Evolutionary conservation across 1,284 basidiomycete genomes (phyloP).

Genomic region (Sutorius eximius): DNA sequence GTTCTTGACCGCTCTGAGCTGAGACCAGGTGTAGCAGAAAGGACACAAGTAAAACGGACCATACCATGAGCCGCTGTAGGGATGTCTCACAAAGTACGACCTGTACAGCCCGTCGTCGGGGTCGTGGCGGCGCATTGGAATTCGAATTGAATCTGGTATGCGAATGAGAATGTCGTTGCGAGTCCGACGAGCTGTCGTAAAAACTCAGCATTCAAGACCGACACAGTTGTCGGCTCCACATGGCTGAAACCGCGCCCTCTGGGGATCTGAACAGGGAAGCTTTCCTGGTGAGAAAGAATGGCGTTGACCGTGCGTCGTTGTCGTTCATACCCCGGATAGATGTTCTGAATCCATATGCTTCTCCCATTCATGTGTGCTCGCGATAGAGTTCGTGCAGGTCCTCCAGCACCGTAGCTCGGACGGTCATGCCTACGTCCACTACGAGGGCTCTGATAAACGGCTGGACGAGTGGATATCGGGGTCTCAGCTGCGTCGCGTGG

Average conservation of each 20-base stretch:
- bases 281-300: conserved; percentile 45
- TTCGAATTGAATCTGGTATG: neutral
- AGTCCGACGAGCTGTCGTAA: conserved; percentile 10
- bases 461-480: conserved; percentile 74
- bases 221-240: conserved; percentile 6
- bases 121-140: neutral
- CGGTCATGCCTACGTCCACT: conserved; percentile 65
- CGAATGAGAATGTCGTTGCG: conserved; percentile 2
- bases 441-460: conserved; percentile 67
- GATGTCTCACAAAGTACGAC: neutral
- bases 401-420: conserved; percentile 47
- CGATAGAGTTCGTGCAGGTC: conserved; percentile 35
- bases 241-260: conserved; percentile 18
- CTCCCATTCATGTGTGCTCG: neutral
- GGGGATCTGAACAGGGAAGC: conserved; percentile 10
- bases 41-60: neutral
- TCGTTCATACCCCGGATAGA: conserved; percentile 18
- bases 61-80: neutral
- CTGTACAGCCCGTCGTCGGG: neutral
- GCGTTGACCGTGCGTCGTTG: conserved; percentile 44
- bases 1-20: neutral
- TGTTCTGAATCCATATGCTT: conserved; percentile 12
- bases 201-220: neutral
- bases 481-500: conserved; percentile 35
- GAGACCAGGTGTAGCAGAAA: neutral